These are phyloP conservation scores for Ustilago bromivora DNA, from an alignment of 1,284 basidiomycete genomes.

Conservation along the genomic window DNA sequence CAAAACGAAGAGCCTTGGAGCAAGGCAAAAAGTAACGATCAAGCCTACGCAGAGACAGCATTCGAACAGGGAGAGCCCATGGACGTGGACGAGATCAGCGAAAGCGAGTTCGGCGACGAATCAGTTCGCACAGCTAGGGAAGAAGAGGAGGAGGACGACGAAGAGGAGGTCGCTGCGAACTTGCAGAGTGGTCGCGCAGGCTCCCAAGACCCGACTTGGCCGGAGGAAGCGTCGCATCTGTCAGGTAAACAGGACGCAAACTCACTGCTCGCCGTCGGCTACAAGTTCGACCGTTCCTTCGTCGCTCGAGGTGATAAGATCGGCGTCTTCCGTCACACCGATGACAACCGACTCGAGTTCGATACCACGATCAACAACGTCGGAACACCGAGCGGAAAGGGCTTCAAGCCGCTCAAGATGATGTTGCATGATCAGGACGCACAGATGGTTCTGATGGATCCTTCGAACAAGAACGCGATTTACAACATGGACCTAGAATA, in stretches of 20 bases:
- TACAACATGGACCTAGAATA: constrained; percentile 94
- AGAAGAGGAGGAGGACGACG: constrained; percentile 72
- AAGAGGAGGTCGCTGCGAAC: constrained; percentile 74
- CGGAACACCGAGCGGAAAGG: constrained; percentile 82
- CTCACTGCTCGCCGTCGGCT: constrained; percentile 91
- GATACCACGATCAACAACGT: constrained; percentile 89
- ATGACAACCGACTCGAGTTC: constrained; percentile 83
- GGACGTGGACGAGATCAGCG: constrained; percentile 69
- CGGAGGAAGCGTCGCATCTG: constrained; percentile 44
- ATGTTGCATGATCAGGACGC: constrained; percentile 98
- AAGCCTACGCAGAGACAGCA: constrained; percentile 75
- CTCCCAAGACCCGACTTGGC: constrained; percentile 31
- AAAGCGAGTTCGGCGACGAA: constrained; percentile 52
- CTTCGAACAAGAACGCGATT: constrained; percentile 83
- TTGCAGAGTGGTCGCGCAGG: constrained; percentile 33
- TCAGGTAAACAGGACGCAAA: constrained; percentile 73
- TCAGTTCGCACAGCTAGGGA: constrained; percentile 41
- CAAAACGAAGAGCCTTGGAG: constrained; percentile 81
- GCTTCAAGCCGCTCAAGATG: constrained; percentile 86
- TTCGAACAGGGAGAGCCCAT: constrained; percentile 84
- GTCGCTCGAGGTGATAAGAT: constrained; percentile 96
- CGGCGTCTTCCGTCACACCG: constrained; percentile 91
- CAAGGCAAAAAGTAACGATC: constrained; percentile 77
- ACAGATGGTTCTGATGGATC: constrained; percentile 94
- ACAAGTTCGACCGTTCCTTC: constrained; percentile 95